These are phyloP conservation scores for Globisporangium radiosum DNA, from an alignment of 352 stramenopile genomes.

Conservation along the genomic window DNA sequence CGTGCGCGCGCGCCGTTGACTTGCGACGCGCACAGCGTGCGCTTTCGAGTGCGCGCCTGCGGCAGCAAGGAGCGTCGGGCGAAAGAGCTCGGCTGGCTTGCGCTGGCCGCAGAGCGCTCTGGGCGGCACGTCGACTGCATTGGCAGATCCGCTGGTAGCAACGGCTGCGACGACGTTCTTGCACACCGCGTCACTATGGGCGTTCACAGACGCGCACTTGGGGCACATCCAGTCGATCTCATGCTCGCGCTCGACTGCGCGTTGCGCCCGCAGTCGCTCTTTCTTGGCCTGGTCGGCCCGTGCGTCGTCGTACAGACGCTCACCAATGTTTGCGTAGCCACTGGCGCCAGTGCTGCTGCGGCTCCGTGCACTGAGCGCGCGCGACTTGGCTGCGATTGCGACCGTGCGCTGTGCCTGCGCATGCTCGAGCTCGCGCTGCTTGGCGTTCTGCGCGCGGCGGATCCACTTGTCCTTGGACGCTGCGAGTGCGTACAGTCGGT, in stretches of 20 bases:
- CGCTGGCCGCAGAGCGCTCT: constrained; percentile 37
- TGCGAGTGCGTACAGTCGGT: constrained; percentile 62
- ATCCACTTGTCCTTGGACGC: constrained; percentile 74
- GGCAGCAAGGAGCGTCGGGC: constrained; percentile 51
- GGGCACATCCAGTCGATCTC: constrained; percentile 75
- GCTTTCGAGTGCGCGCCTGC: constrained; percentile 38
- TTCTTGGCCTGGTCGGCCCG: constrained; percentile 62
- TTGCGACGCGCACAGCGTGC: constrained; percentile 23
- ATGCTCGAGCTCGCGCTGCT: constrained; percentile 42
- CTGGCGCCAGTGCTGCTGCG: constrained; percentile 15
- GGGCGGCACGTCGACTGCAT: not conserved
- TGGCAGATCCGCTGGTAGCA: not conserved
- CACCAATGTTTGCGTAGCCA: constrained; percentile 57
- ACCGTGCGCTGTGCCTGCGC: constrained; percentile 38
- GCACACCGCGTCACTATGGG: constrained; percentile 43
- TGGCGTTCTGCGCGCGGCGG: constrained; percentile 56
- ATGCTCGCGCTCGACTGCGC: constrained; percentile 31
- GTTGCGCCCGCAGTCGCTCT: constrained; percentile 35
- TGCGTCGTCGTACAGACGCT: constrained; percentile 69
- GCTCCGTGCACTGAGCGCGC: constrained; percentile 45
- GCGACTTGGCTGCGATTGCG: constrained; percentile 57
- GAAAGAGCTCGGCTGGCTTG: constrained; percentile 61
- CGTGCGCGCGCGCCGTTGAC: constrained; percentile 35
- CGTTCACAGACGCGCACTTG: constrained; percentile 67
- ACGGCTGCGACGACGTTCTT: constrained; percentile 36